Conservation (phyloP, 139 green algal species). For the Desmodesmus armatus region DNA sequence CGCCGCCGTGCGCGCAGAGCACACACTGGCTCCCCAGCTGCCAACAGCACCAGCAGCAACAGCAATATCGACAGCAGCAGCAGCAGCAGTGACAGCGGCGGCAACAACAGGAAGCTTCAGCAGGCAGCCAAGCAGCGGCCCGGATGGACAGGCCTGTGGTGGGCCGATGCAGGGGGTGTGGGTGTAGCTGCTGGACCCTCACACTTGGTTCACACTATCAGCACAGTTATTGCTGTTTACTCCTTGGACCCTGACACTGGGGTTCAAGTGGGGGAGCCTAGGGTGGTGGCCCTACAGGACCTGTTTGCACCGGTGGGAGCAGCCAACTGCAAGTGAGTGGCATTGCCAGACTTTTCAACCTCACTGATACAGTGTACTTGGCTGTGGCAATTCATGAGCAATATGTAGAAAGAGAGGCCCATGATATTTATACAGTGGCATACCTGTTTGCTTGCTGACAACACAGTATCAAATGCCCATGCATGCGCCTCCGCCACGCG, state of each 20-base stretch:
- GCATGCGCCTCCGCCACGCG: too few relatives aligned
- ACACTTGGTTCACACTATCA: constrained; percentile 22
- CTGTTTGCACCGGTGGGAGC: constrained; percentile 35
- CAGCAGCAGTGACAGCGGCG: background rate
- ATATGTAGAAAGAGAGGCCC: too few relatives aligned
- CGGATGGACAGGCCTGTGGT: constrained; percentile 28
- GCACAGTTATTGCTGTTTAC: constrained; percentile 31
- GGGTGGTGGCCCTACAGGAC: constrained; percentile 17
- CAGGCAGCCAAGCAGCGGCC: background rate
- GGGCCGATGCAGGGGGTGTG: constrained; percentile 35
- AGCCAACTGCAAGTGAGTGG: constrained; percentile 34
- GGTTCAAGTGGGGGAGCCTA: background rate
- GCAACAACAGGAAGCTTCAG: background rate
- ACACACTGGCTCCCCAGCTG: background rate
- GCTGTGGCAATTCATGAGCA: too few relatives aligned
- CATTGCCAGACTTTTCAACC: too few relatives aligned
- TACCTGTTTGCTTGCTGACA: too few relatives aligned
- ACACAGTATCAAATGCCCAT: too few relatives aligned
- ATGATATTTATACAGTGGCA: too few relatives aligned
- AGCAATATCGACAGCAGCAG: background rate
- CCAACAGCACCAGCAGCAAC: background rate
- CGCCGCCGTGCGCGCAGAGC: too few relatives aligned
- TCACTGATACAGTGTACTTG: too few relatives aligned
- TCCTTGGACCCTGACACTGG: constrained; percentile 1
- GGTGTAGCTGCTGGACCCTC: constrained; percentile 11